Conservation (phyloP, 2,329 filamentous ascomycete genomes). For the Geosmithia flava region DNA sequence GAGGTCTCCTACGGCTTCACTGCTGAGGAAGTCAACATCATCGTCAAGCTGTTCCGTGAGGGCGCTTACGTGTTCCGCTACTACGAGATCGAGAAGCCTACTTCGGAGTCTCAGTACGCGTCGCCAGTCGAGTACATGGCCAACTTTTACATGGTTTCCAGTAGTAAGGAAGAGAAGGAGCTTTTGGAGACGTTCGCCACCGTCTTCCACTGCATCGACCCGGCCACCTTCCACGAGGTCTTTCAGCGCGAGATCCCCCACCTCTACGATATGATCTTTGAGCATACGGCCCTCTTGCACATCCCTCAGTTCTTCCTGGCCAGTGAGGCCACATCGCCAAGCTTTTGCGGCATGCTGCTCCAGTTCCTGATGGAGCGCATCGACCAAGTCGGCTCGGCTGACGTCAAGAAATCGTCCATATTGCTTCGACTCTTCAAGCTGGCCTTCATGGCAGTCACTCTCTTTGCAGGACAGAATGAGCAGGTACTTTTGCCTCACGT, state of each 20-base stretch:
- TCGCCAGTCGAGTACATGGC: constrained; percentile 87
- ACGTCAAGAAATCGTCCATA: constrained; percentile 87
- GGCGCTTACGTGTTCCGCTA: constrained; percentile 95
- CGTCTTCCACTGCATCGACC: constrained; percentile 96
- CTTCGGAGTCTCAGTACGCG: constrained; percentile 58
- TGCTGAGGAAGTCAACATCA: constrained; percentile 90
- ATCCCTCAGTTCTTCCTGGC: constrained; percentile 97
- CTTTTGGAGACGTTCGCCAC: constrained; percentile 95
- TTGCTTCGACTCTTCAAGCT: constrained; percentile 91
- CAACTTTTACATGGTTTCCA: constrained; percentile 89
- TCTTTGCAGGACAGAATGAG: constrained; percentile 92
- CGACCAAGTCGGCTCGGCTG: constrained; percentile 82
- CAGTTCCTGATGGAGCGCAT: constrained; percentile 97
- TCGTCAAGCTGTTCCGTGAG: constrained; percentile 95
- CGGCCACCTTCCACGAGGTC: constrained; percentile 95
- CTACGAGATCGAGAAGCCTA: constrained; percentile 77
- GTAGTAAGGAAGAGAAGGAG: constrained; percentile 93
- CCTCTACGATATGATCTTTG: constrained; percentile 95
- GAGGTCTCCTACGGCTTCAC: constrained; percentile 96
- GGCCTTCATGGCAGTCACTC: constrained; percentile 96
- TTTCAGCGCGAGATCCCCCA: constrained; percentile 96
- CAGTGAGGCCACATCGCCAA: constrained; percentile 95
- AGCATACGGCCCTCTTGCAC: constrained; percentile 86
- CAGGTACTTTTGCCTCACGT: constrained; percentile 91
- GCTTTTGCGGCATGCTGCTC: constrained; percentile 95